Percentiles rank a stretch among this genome's conserved stretches.
Conservation (phyloP, 495 filamentous ascomycete genomes). For the Hypoxylon fuscum region DNA sequence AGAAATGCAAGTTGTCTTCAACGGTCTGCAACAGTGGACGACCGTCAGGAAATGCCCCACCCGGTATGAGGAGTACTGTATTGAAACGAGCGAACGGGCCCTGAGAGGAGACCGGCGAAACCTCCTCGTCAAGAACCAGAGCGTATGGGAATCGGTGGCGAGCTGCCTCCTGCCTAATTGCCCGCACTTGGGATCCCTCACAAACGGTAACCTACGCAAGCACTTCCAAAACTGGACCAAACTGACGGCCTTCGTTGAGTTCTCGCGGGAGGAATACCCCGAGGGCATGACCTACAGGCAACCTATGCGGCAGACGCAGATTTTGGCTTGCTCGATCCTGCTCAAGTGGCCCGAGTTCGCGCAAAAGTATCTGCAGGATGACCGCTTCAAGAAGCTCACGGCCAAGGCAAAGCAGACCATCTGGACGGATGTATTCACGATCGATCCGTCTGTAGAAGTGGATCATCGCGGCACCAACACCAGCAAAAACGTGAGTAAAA, state of each 20-base stretch:
- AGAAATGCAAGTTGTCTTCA: constrained; percentile 36
- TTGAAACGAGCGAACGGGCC: constrained; percentile 24
- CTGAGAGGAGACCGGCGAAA: constrained; percentile 10
- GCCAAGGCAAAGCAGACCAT: constrained; percentile 13
- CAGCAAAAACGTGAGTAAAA: too few relatives aligned
- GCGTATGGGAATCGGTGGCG: constrained; percentile 15
- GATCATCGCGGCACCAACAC: too few relatives aligned
- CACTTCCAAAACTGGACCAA: constrained; percentile 16
- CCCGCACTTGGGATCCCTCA: constrained; percentile 7
- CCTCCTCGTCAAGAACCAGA: constrained; percentile 14
- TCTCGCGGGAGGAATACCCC: neutral
- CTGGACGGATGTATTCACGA: constrained; percentile 27
- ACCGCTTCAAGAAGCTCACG: constrained; percentile 10
- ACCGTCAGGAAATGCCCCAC: constrained; percentile 1
- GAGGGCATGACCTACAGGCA: neutral
- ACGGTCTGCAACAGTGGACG: constrained; percentile 30
- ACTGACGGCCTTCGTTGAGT: constrained; percentile 12
- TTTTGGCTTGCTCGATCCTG: constrained; percentile 22
- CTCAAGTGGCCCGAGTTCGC: constrained; percentile 36
- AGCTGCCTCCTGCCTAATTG: constrained; percentile 11
- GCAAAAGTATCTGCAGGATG: constrained; percentile 16
- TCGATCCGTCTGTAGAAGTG: constrained; percentile 6
- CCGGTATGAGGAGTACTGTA: constrained; percentile 38
- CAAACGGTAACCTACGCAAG: neutral
- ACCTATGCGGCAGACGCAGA: constrained; percentile 2